Conservation (phyloP, 2,329 filamentous ascomycete species). For the Xylariaceae sp. region DNA sequence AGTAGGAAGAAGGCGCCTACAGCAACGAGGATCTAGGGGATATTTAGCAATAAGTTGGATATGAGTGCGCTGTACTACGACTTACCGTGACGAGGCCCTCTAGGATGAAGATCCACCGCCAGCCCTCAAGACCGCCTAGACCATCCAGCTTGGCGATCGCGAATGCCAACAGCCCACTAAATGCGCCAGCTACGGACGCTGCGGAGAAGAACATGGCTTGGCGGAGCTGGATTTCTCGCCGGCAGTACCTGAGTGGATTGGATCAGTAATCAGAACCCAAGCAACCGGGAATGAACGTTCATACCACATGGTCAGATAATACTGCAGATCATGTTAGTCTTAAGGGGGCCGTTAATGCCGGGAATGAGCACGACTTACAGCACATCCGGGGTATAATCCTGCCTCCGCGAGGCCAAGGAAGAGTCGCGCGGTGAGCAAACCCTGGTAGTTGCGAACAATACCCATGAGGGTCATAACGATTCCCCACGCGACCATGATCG, state of each 20-base stretch:
- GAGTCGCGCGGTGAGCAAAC: conserved; percentile 47
- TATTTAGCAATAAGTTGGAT: too few species aligned
- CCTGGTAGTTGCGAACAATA: conserved; percentile 44
- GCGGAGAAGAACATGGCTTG: conserved; percentile 77
- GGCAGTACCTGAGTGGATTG: conserved; percentile 38
- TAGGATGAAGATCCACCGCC: conserved; percentile 64
- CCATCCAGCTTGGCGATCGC: conserved; percentile 67
- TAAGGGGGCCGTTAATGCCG: not conserved
- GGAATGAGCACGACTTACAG: conserved; percentile 19
- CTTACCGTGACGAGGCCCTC: conserved; percentile 63
- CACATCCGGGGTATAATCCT: conserved; percentile 33
- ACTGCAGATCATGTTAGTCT: conserved; percentile 27
- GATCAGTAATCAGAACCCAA: not conserved
- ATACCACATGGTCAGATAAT: conserved; percentile 52
- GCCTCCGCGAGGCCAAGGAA: conserved; percentile 36
- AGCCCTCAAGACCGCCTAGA: conserved; percentile 52
- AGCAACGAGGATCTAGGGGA: conserved; percentile 49
- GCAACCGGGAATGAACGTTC: not conserved
- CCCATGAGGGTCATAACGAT: conserved; percentile 48
- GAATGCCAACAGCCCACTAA: conserved; percentile 66
- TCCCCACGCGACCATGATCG: conserved; percentile 61
- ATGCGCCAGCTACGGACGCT: conserved; percentile 72
- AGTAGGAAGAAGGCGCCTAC: conserved; percentile 64
- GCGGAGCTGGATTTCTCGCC: conserved; percentile 50
- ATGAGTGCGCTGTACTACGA: not conserved